Evolutionary conservation across 306 rosid species (phyloP).

Genomic region (Vigna mungo): DNA sequence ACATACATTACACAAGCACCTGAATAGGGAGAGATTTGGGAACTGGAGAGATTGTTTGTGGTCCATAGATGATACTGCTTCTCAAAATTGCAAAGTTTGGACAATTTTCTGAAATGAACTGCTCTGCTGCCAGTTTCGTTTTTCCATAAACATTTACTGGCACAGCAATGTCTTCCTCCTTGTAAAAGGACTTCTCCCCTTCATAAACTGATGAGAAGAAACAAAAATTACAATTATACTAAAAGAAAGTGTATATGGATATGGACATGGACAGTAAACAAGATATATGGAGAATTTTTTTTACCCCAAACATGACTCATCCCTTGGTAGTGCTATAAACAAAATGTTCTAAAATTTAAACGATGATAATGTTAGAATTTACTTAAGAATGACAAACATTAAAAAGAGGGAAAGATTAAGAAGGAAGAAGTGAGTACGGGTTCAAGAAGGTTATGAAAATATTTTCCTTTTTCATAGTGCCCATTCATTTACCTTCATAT

Average conservation of each 20-base stretch:
- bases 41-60: conserved; percentile 83
- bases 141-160: conserved; percentile 89
- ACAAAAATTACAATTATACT: conserved; percentile 38
- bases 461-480: not conserved
- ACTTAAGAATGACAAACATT: conserved; percentile 1
- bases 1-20: conserved; percentile 50
- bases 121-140: conserved; percentile 83
- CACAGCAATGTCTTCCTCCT: conserved; percentile 74
- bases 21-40: conserved; percentile 94
- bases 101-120: conserved; percentile 68
- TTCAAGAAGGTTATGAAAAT: not conserved
- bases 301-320: conserved; percentile 2
- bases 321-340: not conserved
- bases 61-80: conserved; percentile 96
- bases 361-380: not conserved
- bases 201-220: conserved; percentile 73
- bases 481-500: conserved; percentile 12
- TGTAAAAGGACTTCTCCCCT: conserved; percentile 86
- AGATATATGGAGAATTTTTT: conserved; percentile 3
- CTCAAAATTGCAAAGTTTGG: conserved; percentile 81
- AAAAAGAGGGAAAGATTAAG: not conserved
- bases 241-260: conserved; percentile 28
- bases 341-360: not conserved
- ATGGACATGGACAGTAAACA: conserved; percentile 12
- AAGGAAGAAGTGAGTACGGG: not conserved